Evolutionary conservation across 768 basidiomycete genomes (phyloP).

Genomic region (Mycena latifolia): DNA sequence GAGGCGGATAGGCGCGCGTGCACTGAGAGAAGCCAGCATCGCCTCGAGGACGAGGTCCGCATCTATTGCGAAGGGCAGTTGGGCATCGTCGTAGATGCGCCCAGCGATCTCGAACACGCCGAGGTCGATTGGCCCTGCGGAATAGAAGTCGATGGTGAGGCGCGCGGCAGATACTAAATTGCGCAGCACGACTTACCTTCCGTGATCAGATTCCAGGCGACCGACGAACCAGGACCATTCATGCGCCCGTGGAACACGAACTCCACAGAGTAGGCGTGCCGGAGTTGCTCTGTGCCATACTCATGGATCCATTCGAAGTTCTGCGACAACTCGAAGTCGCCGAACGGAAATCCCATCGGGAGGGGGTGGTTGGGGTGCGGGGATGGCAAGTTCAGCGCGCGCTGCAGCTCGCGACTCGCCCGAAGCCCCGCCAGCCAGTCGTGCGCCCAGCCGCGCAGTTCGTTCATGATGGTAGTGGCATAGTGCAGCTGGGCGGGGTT

Average conservation of each 20-base stretch:
- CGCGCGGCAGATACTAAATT: too few relatives aligned
- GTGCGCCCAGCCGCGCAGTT: slow-evolving; percentile 20
- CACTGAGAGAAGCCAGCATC: slow-evolving; percentile 18
- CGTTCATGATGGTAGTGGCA: slow-evolving; percentile 14
- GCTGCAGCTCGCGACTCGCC: not conserved
- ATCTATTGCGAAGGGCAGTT: slow-evolving; percentile 21
- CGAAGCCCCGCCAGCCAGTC: slow-evolving; percentile 20
- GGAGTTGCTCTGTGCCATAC: slow-evolving; percentile 6
- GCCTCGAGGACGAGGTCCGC: slow-evolving; percentile 23
- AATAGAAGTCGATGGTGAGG: too few relatives aligned
- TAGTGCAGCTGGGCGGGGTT: slow-evolving; percentile 1
- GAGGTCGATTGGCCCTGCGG: slow-evolving; percentile 2
- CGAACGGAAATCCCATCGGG: slow-evolving; percentile 25
- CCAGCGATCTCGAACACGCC: slow-evolving; percentile 27
- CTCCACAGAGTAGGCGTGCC: slow-evolving; percentile 13
- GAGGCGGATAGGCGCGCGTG: slow-evolving; percentile 16
- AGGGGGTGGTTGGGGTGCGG: slow-evolving; percentile 16
- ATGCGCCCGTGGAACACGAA: slow-evolving; percentile 20
- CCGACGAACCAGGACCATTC: slow-evolving; percentile 13
- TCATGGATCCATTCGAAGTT: slow-evolving; percentile 26
- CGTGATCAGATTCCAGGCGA: slow-evolving; percentile 20
- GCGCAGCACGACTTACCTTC: not conserved
- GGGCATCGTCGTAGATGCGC: slow-evolving; percentile 5
- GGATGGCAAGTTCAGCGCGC: not conserved
- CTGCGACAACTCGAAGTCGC: not conserved